phyloP scores from a whole-genome alignment of 1,284 basidiomycete genomes.

The Tilletia walkeri region DNA sequence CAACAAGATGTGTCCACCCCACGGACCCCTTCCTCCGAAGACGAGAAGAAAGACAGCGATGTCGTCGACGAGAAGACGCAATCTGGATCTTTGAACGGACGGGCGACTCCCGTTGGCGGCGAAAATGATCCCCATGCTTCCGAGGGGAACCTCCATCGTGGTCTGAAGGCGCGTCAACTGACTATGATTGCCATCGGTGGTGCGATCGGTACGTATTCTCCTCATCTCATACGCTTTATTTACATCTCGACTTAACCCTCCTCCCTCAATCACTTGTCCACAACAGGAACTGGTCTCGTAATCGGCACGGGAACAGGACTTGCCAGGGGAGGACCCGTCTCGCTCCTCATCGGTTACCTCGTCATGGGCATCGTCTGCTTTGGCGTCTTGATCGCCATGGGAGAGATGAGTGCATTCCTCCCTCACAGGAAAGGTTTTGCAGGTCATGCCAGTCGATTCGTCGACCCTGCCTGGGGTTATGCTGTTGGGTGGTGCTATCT shows the following conservation, averaged over 20 bases:
- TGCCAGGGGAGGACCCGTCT: conserved; percentile 58
- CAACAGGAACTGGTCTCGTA: conserved; percentile 69
- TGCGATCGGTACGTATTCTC: conserved; percentile 27
- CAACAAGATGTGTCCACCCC: not conserved
- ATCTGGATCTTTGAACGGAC: not conserved
- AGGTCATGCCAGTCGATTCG: conserved; percentile 58
- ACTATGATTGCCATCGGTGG: conserved; percentile 63
- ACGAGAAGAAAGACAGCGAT: not conserved
- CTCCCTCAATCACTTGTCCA: not conserved
- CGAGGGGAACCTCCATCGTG: conserved; percentile 35
- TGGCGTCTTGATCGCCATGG: conserved; percentile 29
- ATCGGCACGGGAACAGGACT: conserved; percentile 63
- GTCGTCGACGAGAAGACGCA: not conserved
- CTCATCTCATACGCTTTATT: too few species aligned
- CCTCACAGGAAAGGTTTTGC: conserved; percentile 58
- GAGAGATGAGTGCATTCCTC: conserved; percentile 59
- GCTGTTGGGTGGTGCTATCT: conserved; percentile 41
- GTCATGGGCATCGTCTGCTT: conserved; percentile 38
- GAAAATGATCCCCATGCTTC: not conserved
- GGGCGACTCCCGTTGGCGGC: not conserved
- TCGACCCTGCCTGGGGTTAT: conserved; percentile 58
- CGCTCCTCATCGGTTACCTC: conserved; percentile 59
- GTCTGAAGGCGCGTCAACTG: conserved; percentile 62
- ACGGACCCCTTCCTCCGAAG: not conserved
- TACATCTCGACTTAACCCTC: too few species aligned